These are phyloP conservation scores for Geranium rotundifolium DNA, from an alignment of 345 rosid species.

Conservation along the genomic window DNA sequence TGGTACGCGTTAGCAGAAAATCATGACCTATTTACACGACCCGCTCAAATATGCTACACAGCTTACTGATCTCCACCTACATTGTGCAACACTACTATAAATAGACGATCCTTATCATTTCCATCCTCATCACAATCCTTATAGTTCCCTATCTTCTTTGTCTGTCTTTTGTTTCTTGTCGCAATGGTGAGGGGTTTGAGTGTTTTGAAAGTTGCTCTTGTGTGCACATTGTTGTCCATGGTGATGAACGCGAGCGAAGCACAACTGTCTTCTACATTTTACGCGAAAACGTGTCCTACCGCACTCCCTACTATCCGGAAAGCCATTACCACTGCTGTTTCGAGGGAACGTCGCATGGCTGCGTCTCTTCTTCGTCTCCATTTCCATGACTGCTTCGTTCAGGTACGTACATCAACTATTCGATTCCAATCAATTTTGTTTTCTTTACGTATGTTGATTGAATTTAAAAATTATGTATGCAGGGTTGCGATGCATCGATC, in stretches of 20 bases:
- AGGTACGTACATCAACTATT: neutral
- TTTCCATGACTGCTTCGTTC: slow-evolving; percentile 1
- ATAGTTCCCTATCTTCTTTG: no score
- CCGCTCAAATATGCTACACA: no score
- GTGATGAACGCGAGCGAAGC: neutral
- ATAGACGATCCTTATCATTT: no score
- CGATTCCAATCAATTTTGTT: neutral
- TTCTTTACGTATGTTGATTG: neutral
- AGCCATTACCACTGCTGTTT: neutral
- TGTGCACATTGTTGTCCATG: no score
- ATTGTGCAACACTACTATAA: no score
- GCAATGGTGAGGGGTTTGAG: no score
- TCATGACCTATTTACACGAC: no score
- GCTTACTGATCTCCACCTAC: no score
- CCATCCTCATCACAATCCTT: no score
- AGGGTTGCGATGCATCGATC: slow-evolving; percentile 89
- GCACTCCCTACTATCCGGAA: neutral
- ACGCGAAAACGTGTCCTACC: neutral
- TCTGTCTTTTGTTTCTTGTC: no score
- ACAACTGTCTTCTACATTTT: neutral
- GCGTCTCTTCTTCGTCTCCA: neutral
- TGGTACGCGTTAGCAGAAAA: no score
- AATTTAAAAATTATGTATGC: neutral
- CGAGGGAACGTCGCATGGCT: neutral
- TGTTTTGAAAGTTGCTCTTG: no score